These are phyloP conservation scores for Oidium heveae DNA, from an alignment of 2,329 filamentous ascomycete genomes.

Conservation along the genomic window DNA sequence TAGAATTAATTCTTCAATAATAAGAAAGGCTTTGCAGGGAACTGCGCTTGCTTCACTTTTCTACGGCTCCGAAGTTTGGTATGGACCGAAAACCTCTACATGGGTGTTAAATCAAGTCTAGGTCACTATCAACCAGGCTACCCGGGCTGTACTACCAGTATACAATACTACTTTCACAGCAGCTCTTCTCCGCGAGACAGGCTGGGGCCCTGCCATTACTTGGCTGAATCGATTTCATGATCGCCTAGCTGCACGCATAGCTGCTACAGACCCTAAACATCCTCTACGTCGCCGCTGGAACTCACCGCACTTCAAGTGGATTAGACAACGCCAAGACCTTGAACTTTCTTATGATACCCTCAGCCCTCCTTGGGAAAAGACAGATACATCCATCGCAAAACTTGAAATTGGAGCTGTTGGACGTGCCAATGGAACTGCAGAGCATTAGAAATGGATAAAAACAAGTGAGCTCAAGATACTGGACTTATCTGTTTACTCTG, in stretches of 20 bases:
- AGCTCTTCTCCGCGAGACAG: background rate
- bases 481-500: background rate
- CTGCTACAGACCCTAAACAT: background rate
- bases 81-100: background rate
- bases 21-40: background rate
- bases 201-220: background rate
- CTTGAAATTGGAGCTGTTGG: background rate
- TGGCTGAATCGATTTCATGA: background rate
- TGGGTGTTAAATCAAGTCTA: background rate
- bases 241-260: background rate
- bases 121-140: background rate
- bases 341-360: background rate
- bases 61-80: background rate
- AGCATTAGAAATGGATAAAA: background rate
- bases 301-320: background rate
- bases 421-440: background rate
- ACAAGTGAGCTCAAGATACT: background rate
- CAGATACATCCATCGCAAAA: background rate
- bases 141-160: background rate
- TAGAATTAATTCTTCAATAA: background rate
- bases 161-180: background rate
- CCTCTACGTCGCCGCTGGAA: background rate
- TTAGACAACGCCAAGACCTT: background rate
- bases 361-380: background rate
- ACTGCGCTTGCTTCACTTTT: background rate